Base-by-base conservation (phyloP, 2,329 filamentous ascomycete genomes). In the Plectosphaerella sp. region DNA sequence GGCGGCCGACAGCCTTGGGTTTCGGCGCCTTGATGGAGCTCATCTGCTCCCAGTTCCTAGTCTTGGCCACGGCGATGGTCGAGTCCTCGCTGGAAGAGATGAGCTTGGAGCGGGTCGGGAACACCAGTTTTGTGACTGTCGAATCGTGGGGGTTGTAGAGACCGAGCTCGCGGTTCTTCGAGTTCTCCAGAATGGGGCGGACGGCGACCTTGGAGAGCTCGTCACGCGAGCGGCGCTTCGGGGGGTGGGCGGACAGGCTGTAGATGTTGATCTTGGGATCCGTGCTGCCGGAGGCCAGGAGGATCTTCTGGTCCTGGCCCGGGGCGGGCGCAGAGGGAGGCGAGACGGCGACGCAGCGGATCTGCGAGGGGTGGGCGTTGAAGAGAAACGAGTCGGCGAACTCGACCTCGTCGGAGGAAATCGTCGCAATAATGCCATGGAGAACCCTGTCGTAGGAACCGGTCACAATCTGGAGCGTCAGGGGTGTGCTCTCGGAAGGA, bases 181-280 rank as follows among this genome's bases (percentile, higher is more conserved):
- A 79, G 68, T 96, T 96, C 72, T 96, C 89, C 50, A 87, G 79
- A 57, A 94, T 87, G 57, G 88, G 84, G 54, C 86, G 86, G 55
- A 84, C 83, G 42, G 86, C 80, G 49, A 95, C 76, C 12, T 82
- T 80, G 24, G 88, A 86, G 48, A 92, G 75, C 3, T 80, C 71
- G 48, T 82, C 80, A 57, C 78, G 76, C 56, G 78, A 74, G 65
- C 74, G 83, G 58, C 71, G 72, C 61, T 68, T 79, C 53, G 80
- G 84, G 50, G 83, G 83, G 60, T 84, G 83, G 24, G 79, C 84
- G 12, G 92, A 96, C 51, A 99, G 76, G 55, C 86, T 91, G 77
- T 96, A 99, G 51, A 99, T 80, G 66, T 99, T 97, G 73, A 99
- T 89, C 57, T 91, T 85, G 72, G 97, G 91, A 70, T 99, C 94